phyloP scores from a whole-genome alignment of 176 grass and related monocot species.

The Oryza brachyantha region DNA sequence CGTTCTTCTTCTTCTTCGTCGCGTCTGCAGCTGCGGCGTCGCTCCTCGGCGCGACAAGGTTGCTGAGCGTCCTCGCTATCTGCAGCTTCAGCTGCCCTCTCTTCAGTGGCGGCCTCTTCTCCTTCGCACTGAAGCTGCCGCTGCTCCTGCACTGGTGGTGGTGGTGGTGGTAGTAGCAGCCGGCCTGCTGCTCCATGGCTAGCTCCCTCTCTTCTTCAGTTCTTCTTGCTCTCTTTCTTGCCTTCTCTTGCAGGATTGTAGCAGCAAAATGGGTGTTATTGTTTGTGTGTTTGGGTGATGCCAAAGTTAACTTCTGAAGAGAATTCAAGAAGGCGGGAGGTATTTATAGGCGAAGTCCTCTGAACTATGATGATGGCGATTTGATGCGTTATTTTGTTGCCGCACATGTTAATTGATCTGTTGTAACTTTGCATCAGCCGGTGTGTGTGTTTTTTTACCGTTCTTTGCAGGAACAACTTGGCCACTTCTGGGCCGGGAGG shows the following conservation, averaged over 20 bases:
- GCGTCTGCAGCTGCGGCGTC: background rate
- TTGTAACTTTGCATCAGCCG: background rate
- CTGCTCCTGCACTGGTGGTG: constrained; percentile 8
- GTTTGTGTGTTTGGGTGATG: background rate
- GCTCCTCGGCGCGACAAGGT: constrained; percentile 29
- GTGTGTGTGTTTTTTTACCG: background rate
- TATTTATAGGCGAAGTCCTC: constrained; percentile 13
- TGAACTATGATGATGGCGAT: background rate
- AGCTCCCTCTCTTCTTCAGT: background rate
- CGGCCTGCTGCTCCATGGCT: constrained; percentile 18
- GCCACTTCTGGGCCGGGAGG: constrained; percentile 10
- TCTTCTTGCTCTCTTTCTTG: background rate
- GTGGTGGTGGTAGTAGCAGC: constrained; percentile 21
- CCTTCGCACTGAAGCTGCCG: constrained; percentile 9
- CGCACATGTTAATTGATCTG: background rate
- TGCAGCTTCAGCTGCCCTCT: constrained; percentile 39
- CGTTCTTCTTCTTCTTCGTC: background rate
- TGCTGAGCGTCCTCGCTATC: constrained; percentile 35
- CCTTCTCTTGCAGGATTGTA: background rate
- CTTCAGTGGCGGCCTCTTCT: constrained; percentile 48
- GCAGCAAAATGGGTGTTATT: background rate
- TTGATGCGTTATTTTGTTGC: background rate
- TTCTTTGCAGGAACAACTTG: constrained; percentile 19
- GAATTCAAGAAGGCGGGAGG: background rate
- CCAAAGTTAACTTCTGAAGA: background rate